These are phyloP conservation scores for Mercurialis annua DNA, from an alignment of 345 rosid species.

Conservation along the genomic window DNA sequence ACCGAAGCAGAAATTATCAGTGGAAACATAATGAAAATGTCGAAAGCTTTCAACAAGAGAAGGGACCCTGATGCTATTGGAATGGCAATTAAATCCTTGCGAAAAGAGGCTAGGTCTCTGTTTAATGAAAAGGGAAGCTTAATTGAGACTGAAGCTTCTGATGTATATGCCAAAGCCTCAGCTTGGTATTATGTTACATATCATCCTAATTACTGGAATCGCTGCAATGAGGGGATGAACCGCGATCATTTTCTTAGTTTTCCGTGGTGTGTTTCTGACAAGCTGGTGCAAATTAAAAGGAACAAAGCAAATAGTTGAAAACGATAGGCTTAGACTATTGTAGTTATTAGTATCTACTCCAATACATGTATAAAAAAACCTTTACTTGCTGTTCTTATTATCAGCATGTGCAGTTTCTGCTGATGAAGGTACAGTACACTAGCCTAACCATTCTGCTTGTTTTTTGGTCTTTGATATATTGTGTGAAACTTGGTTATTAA, in stretches of 20 bases:
- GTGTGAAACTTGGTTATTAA: conserved; percentile 3
- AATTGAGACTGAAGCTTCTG: conserved; percentile 19
- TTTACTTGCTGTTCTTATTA: conserved; percentile 29
- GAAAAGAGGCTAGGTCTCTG: too few relatives aligned
- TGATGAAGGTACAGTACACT: conserved; percentile 36
- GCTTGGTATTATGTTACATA: conserved; percentile 83
- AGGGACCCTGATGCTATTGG: conserved; percentile 47
- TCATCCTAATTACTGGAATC: conserved; percentile 54
- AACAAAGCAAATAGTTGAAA: conserved; percentile 12
- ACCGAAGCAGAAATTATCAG: conserved; percentile 57
- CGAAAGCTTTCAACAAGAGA: conserved; percentile 40
- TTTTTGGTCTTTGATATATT: too few relatives aligned
- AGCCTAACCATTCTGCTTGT: conserved; percentile 5
- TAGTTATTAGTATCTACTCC: too few relatives aligned
- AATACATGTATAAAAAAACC: too few relatives aligned
- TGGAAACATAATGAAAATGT: conserved; percentile 46
- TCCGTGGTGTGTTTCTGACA: conserved; percentile 71
- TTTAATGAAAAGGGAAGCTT: too few relatives aligned
- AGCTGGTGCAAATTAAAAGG: conserved; percentile 54
- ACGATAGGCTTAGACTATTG: too few relatives aligned
- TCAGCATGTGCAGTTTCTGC: conserved; percentile 34
- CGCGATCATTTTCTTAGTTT: conserved; percentile 69
- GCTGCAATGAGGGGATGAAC: conserved; percentile 53
- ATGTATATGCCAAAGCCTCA: conserved; percentile 56
- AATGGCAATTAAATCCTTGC: conserved; percentile 40